These are phyloP conservation scores for Aspergillus diversus DNA, from an alignment of 495 filamentous ascomycete genomes.

Conservation along the genomic window DNA sequence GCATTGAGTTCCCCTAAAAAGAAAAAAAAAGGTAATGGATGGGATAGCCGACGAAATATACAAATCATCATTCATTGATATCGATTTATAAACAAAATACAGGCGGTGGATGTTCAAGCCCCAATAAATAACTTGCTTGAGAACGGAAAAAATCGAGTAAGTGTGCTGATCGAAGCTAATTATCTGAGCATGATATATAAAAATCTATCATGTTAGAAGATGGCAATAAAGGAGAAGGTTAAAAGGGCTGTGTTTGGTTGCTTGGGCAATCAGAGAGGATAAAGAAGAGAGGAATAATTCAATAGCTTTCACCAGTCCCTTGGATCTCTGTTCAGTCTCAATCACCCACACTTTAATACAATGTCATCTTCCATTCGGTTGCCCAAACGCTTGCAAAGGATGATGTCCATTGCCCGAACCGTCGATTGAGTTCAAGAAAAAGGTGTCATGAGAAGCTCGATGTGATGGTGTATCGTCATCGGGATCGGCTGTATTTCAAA, in stretches of 20 bases:
- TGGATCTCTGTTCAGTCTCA: constrained; percentile 57
- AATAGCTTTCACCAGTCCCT: constrained; percentile 30
- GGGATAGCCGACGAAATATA: neutral
- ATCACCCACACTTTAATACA: constrained; percentile 36
- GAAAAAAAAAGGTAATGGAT: neutral
- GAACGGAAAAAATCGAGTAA: too few relatives aligned
- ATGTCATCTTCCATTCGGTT: constrained; percentile 43
- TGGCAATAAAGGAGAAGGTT: too few relatives aligned
- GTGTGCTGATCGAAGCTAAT: too few relatives aligned
- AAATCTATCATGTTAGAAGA: too few relatives aligned
- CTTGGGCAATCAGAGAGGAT: neutral
- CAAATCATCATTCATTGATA: neutral
- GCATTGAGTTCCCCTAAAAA: neutral
- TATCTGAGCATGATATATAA: too few relatives aligned
- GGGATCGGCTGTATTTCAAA: constrained; percentile 26
- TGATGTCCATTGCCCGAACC: constrained; percentile 36
- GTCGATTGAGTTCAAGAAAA: constrained; percentile 10
- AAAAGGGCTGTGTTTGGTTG: neutral
- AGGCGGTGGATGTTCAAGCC: too few relatives aligned
- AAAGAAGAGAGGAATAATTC: neutral
- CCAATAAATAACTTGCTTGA: too few relatives aligned
- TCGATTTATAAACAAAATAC: too few relatives aligned
- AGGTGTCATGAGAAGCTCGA: constrained; percentile 48
- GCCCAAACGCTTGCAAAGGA: constrained; percentile 30
- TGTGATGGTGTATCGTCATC: constrained; percentile 44